phyloP scores from a whole-genome alignment of 2,329 filamentous ascomycete genomes.

The Pezicula neosporulosa region DNA sequence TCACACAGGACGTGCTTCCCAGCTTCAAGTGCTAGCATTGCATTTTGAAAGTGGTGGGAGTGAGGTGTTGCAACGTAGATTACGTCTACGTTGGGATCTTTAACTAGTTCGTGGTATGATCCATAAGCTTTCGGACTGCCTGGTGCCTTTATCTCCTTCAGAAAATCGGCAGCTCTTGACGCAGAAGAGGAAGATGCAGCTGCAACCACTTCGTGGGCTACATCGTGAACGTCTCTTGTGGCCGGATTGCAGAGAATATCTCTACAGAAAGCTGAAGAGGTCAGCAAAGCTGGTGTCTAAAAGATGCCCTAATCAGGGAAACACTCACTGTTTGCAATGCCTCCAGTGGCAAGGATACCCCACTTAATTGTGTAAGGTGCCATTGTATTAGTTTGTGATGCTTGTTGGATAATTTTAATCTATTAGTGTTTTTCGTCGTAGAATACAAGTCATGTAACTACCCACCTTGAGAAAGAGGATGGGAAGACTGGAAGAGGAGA shows the following conservation, averaged over 20 bases:
- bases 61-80: slow-evolving; percentile 71
- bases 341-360: slow-evolving; percentile 33
- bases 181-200: slow-evolving; percentile 62
- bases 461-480: too few relatives aligned
- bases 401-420: neutral
- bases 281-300: slow-evolving; percentile 3
- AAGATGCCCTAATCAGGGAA: neutral
- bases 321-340: slow-evolving; percentile 29
- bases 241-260: slow-evolving; percentile 61
- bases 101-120: slow-evolving; percentile 62
- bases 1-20: slow-evolving; percentile 70
- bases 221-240: slow-evolving; percentile 54
- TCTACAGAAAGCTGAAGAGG: slow-evolving; percentile 47
- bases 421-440: neutral
- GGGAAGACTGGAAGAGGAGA: too few relatives aligned
- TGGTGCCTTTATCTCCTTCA: slow-evolving; percentile 52
- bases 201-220: slow-evolving; percentile 60
- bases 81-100: slow-evolving; percentile 62
- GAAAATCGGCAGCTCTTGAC: slow-evolving; percentile 57
- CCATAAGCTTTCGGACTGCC: slow-evolving; percentile 59
- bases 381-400: slow-evolving; percentile 14
- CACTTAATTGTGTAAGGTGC: slow-evolving; percentile 25
- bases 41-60: slow-evolving; percentile 71
- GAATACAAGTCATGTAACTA: neutral
- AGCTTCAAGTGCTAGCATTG: slow-evolving; percentile 59